phyloP scores from a whole-genome alignment of 2,329 filamentous ascomycete species.

The Claviceps maximensis region DNA sequence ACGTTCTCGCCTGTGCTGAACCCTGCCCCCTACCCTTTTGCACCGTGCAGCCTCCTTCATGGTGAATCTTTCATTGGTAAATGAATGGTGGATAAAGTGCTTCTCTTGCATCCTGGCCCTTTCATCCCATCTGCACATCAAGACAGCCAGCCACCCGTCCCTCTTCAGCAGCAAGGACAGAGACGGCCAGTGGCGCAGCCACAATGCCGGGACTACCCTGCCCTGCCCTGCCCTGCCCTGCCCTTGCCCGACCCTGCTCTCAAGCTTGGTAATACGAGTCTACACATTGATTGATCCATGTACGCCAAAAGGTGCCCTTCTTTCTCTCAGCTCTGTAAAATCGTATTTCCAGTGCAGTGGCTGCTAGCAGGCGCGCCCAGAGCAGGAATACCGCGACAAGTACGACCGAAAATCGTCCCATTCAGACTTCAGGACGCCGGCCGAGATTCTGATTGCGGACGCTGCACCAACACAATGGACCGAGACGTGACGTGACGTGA shows the following conservation, averaged over 20 bases:
- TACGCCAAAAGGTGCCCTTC: too few relatives aligned
- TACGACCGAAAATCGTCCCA: constrained; percentile 23
- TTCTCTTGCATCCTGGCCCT: too few relatives aligned
- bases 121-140: neutral
- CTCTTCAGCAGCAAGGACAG: neutral
- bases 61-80: too few relatives aligned
- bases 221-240: too few relatives aligned
- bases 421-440: constrained; percentile 10
- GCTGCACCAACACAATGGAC: neutral
- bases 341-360: constrained; percentile 2
- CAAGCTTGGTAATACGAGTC: constrained; percentile 1
- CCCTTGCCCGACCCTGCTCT: too few relatives aligned
- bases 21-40: too few relatives aligned
- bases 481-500: neutral
- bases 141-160: neutral
- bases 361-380: neutral
- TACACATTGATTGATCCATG: too few relatives aligned
- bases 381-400: constrained; percentile 16
- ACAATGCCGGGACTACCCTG: neutral
- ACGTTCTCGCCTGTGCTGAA: neutral
- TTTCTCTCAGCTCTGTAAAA: constrained; percentile 12
- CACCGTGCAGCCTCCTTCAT: too few relatives aligned
- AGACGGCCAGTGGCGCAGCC: neutral
- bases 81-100: too few relatives aligned
- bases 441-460: neutral